Percentiles rank a stretch among this genome's conserved stretches.
phyloP scores from a whole-genome alignment of 345 rosid genomes.

The Anastatica hierochuntica region DNA sequence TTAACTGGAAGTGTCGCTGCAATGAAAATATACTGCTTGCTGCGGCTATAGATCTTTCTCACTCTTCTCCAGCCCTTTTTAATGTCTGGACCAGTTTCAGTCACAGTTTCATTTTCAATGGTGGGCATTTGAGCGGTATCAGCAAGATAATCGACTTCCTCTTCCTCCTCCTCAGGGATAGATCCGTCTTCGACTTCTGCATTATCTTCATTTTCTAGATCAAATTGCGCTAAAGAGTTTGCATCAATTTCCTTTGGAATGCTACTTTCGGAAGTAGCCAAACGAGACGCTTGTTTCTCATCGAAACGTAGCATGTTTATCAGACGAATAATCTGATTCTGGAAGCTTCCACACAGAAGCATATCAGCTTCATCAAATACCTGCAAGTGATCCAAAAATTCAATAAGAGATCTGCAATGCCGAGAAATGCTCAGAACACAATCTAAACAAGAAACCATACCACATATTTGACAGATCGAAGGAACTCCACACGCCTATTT shows the following conservation, averaged over 20 bases:
- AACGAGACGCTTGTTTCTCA: constrained; percentile 60
- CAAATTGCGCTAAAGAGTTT: constrained; percentile 20
- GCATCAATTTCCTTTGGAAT: constrained; percentile 23
- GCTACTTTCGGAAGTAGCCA: constrained; percentile 24
- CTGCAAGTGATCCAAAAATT: constrained; percentile 32
- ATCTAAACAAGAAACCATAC: constrained; percentile 29
- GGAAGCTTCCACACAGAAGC: constrained; percentile 89
- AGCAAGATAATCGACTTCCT: constrained; percentile 38
- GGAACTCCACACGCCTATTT: constrained; percentile 38
- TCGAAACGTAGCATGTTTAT: constrained; percentile 72
- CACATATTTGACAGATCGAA: constrained; percentile 70
- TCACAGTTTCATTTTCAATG: no score
- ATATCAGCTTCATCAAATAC: constrained; percentile 98
- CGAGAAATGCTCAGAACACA: not conserved
- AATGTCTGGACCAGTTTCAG: constrained; percentile 17
- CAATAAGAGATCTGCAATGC: not conserved
- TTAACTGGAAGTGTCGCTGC: constrained; percentile 96
- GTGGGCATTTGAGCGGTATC: constrained; percentile 22
- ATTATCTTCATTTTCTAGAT: constrained; percentile 22
- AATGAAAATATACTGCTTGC: constrained; percentile 89
- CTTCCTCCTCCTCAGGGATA: constrained; percentile 23
- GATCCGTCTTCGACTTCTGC: constrained; percentile 26
- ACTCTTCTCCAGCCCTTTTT: constrained; percentile 77
- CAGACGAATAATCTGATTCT: constrained; percentile 78
- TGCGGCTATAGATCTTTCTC: constrained; percentile 57